Conservation (phyloP, 1,139 yeast genomes). For the Yamadazyma aaseri region DNA sequence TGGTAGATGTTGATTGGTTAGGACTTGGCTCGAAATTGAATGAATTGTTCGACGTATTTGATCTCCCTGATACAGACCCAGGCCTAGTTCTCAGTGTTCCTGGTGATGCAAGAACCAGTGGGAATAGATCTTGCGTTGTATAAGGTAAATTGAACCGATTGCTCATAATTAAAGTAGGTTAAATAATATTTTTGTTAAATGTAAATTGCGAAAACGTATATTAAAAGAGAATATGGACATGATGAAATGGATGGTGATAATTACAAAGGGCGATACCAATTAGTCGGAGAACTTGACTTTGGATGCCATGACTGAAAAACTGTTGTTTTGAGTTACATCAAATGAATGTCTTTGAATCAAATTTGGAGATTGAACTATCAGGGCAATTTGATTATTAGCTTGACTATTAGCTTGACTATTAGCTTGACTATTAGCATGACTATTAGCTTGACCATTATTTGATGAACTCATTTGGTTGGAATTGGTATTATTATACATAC, state of each 20-base stretch:
- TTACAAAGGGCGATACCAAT: background rate
- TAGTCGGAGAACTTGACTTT: constrained; percentile 7
- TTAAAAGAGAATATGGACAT: background rate
- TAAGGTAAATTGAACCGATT: constrained; percentile 36
- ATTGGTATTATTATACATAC: no score
- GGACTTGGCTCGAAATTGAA: constrained; percentile 5
- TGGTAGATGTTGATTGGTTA: constrained; percentile 1
- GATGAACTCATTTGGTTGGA: no score
- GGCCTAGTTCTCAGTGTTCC: constrained; percentile 16
- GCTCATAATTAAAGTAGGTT: constrained; percentile 19
- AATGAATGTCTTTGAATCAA: constrained; percentile 11
- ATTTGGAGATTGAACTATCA: constrained; percentile 1
- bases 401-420: constrained; percentile 1
- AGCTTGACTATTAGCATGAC: no score
- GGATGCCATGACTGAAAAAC: constrained; percentile 11
- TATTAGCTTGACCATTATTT: no score
- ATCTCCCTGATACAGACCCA: constrained; percentile 23
- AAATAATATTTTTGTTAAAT: background rate
- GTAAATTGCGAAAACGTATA: background rate
- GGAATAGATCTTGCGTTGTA: constrained; percentile 39
- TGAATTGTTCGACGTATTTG: constrained; percentile 22
- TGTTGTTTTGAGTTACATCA: constrained; percentile 8
- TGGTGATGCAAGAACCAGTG: constrained; percentile 19
- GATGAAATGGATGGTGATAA: background rate
- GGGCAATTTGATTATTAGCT: no score